Evolutionary conservation across 805 yeast genomes (phyloP), one percentile per base, ranked within the genome.

Genomic region (Candida endomychidarum): DNA sequence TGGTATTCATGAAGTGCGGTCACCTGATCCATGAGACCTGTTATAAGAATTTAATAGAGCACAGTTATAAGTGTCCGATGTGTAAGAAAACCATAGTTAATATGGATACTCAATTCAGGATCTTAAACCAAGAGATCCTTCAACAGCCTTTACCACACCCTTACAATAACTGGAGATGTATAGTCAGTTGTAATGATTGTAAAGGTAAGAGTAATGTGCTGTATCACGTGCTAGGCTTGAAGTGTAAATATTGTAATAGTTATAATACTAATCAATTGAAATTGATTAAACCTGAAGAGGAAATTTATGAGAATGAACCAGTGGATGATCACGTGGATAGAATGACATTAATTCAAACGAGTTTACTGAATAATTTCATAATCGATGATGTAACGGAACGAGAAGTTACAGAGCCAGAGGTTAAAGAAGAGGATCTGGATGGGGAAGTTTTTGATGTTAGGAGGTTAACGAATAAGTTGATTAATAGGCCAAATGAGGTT

Each of bases 1-100:
- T 89, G 30, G 95, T 88, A 15, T 89, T 90, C 58, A 88, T 90
- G 96, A 70, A 75, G 35, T 90, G 98, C 63, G 96, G 97, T 2
- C 98, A 90, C 62, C 86, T 96, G 26, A 90, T 90, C 43, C 98
- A 90, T 63, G 87, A 88, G 58, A 54, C 60, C 19, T 90, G 98
- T 60, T 89, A 80, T 58, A 82, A 82, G 46, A 91, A 86, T 48
- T 81, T 84, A 57, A 78, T 86, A n/a, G 75, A 80, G 49, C 88
- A 85, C 56, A 79, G 86, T 11, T 90, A 88, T 70, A 86, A 87
- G 58, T 90, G 98, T 60, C 98, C 98, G 1, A 74, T 86, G 2
- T 90, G 98, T 57, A 82, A 87, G 40, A 80, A 85, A 50, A 83
- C 96, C 0, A 79, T 91, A 37, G 72, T 84, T 25, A 86, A 89